These are phyloP conservation scores for Fusarium redolens DNA, from an alignment of 2,329 filamentous ascomycete species.

Conservation along the genomic window DNA sequence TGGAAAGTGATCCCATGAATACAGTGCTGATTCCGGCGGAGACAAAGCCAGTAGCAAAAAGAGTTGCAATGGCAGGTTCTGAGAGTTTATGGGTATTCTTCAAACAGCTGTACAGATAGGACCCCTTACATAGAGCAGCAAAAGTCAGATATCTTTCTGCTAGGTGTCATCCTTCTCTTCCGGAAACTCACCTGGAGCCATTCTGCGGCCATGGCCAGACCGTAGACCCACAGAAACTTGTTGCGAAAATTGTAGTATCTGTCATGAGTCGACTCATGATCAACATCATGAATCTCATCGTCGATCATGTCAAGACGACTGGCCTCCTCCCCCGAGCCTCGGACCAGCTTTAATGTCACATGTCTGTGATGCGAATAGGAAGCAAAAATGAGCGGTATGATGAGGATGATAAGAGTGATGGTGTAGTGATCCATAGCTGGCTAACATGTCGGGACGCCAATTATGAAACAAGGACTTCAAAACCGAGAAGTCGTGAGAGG, in stretches of 20 bases:
- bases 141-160: accelerated
- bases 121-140: accelerated
- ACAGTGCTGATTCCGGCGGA: background rate
- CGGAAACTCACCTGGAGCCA: background rate
- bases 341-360: background rate
- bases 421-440: background rate
- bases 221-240: background rate
- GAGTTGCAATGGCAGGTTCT: background rate
- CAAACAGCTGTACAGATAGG: background rate
- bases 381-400: background rate
- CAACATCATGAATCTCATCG: background rate
- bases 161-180: accelerated
- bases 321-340: background rate
- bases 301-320: background rate
- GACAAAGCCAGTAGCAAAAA: background rate
- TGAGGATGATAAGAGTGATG: background rate
- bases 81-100: background rate
- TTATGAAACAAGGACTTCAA: accelerated
- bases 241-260: background rate
- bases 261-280: background rate
- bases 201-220: background rate
- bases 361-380: background rate
- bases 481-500: accelerated
- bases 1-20: accelerated
- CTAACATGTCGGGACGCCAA: background rate